Evolutionary conservation across 2,329 filamentous ascomycete species (phyloP).

Genomic region (Aureobasidium sp.): DNA sequence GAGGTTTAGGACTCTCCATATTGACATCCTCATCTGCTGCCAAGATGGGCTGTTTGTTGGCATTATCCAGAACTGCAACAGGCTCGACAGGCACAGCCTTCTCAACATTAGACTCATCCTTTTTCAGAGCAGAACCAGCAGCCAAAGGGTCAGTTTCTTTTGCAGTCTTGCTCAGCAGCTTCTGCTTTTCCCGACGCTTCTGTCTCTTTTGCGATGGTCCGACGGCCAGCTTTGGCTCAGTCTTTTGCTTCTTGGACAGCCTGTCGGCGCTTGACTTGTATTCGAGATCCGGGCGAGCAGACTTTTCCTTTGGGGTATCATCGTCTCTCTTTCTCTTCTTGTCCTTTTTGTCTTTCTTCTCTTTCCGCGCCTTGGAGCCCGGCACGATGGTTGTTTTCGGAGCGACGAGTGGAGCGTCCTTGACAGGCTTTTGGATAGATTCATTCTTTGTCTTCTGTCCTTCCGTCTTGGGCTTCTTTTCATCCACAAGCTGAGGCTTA

Average conservation of each 20-base stretch:
- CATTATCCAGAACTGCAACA: background rate
- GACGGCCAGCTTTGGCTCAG: background rate
- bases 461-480: background rate
- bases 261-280: background rate
- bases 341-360: background rate
- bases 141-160: too few species aligned
- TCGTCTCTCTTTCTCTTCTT: constrained; percentile 15
- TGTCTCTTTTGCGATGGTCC: background rate
- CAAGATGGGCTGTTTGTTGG: background rate
- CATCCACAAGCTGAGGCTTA: background rate
- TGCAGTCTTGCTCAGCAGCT: too few species aligned
- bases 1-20: background rate
- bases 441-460: background rate
- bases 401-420: background rate
- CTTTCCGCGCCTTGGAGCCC: background rate
- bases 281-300: background rate
- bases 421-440: background rate
- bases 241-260: background rate
- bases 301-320: background rate
- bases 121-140: too few species aligned
- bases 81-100: background rate
- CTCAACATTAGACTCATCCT: background rate
- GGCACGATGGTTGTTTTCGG: background rate
- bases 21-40: background rate
- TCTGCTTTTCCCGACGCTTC: background rate